Base-by-base conservation (phyloP, 2,329 filamentous ascomycete genomes). In the Phialophora expanda region DNA sequence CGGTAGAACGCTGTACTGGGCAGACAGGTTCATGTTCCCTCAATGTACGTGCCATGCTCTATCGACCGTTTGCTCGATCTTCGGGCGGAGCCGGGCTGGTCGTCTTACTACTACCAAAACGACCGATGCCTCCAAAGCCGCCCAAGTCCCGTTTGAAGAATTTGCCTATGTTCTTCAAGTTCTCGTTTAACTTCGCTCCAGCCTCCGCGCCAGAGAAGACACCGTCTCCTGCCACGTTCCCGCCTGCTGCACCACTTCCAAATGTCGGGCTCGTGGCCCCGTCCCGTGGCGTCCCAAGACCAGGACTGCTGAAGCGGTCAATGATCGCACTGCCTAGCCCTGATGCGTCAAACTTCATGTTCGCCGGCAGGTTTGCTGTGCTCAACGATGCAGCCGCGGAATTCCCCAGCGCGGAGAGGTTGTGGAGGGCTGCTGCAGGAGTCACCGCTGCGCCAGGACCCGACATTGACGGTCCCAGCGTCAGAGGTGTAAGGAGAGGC, bases 151-250 rank as follows among this genome's bases (percentile, higher is more conserved):
- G 84, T 69, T 90, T 88, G 82, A 98, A 98, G 80, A 98, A 97
- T 79, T 96, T 97, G 26, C 94, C 94, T 79, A 99, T 91, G 76
- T 92, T 97, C 81, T 92, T 93, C 78, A 98, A 77, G 78, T 97
- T 97, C 78, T 96, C 93, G 76, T 97, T 96, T 70, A 97, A 86
- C 60, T 90, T 92, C 7, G 86, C 87, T 73, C 89, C 87, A 62
- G 86, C 83, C 62, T 83, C 79, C 44, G 59, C 66, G 22, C 74
- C 82, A 71, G 62, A 59, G 46, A 65, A 64, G 62, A 65, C 73
- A 48, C 71, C 72, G 38, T 70, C 69, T 61, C 75, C 70, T 62
- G 73, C 67, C 48, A 56, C 69, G 66, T 32, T 72, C 12, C 11
- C 20, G 64, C 51, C 70, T 54, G 68, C 72, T 66, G 58, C 55